Base-by-base conservation (phyloP, 2,329 filamentous ascomycete species). In the Alternaria brassicae region DNA sequence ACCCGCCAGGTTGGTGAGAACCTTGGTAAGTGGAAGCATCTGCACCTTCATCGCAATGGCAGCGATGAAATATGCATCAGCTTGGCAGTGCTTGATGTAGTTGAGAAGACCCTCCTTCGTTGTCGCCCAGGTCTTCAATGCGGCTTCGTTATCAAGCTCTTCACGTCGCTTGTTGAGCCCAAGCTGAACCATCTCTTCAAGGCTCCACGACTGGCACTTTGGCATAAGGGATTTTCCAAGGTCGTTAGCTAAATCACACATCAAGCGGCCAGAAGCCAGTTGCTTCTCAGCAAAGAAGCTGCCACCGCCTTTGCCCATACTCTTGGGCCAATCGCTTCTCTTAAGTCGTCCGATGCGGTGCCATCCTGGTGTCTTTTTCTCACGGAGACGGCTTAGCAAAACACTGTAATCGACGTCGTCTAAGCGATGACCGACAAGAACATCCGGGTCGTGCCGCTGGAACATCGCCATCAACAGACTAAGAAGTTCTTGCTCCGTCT, bases 321-420 rank as follows among this genome's bases (percentile, higher is more conserved):
- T 91, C 63, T 89, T 86, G 4, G 95, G 95, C 95, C 95, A 99
- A 47, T 92, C 86, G 5, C 86, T 85, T 66, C 93, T 88, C 78
- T 91, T 91, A 69, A 99, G 82, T 58, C 95, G 86, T 53, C 95
- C 95, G 56, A 99, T 91, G 21, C 94, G 88, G 64, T 96, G 96
- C 94, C 95, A 99, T 60, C 93, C 91, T 15, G 92, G 92, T 0
- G 92, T 95, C 78, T 94, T 98, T 79, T 91, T 93, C 73, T 96
- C 91, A 62, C 92, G 88, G 69, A 99, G 83, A 50, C 95, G 89
- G 75, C 88, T 96, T 25, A 99, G 83, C 10, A 99, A 82, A 56
- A 97, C 89, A 68, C 93, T 96, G 76, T 96, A 96, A 75, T 99
- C 95, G 4, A 97, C 93, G 70, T 96, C 95, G 77, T 99, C 95